These are phyloP conservation scores for Melanomma pulvis-pyrius DNA, from an alignment of 495 filamentous ascomycete genomes.

Conservation along the genomic window DNA sequence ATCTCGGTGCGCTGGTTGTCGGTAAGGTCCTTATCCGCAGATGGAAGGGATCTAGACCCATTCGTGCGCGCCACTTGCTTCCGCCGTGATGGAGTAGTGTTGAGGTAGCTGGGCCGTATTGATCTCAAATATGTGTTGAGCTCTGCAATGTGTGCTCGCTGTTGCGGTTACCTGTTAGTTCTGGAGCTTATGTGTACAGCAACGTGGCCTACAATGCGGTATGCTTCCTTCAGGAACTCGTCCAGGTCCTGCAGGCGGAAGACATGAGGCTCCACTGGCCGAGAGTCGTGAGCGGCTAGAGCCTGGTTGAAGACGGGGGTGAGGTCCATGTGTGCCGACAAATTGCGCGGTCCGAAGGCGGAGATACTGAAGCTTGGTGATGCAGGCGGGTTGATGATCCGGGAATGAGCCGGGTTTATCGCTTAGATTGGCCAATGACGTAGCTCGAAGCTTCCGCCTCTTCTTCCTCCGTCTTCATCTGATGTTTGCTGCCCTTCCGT, in stretches of 20 bases:
- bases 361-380: neutral
- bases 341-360: neutral
- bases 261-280: slow-evolving; percentile 47
- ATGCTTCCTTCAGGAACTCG: slow-evolving; percentile 93
- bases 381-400: neutral
- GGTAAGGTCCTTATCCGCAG: slow-evolving; percentile 64
- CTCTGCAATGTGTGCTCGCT: slow-evolving; percentile 84
- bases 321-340: slow-evolving; percentile 55
- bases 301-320: slow-evolving; percentile 71
- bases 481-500: neutral
- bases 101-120: slow-evolving; percentile 90
- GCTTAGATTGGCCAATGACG: slow-evolving; percentile 6
- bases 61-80: slow-evolving; percentile 47
- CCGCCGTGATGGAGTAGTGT: slow-evolving; percentile 61
- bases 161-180: slow-evolving; percentile 16
- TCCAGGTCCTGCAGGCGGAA: slow-evolving; percentile 61
- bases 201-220: slow-evolving; percentile 73
- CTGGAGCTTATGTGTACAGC: neutral
- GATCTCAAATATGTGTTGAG: slow-evolving; percentile 75
- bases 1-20: slow-evolving; percentile 61
- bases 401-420: slow-evolving; percentile 3
- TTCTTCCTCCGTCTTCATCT: neutral
- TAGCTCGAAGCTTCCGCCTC: neutral
- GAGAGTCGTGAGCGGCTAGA: slow-evolving; percentile 60
- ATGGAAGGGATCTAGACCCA: slow-evolving; percentile 43